A percentile compares a stretch with the other conserved stretches of the same genome.
phyloP scores from a whole-genome alignment of 2,329 filamentous ascomycete species.

The Colletotrichum somersetense region DNA sequence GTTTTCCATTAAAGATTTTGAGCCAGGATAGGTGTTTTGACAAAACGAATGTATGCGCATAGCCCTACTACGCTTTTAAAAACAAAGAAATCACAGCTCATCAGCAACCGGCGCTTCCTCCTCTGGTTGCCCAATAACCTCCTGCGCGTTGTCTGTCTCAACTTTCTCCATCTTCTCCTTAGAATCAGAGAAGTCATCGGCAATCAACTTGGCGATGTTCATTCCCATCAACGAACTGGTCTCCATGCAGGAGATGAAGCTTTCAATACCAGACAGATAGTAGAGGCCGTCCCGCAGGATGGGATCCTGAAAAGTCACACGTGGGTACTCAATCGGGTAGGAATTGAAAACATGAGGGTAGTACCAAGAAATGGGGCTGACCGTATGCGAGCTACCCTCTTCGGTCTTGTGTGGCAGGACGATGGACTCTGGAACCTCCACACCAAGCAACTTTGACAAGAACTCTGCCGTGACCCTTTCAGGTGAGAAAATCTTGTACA shows the following conservation, averaged over 20 bases:
- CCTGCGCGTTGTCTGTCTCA: slow-evolving; percentile 20
- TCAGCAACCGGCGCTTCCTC: slow-evolving; percentile 38
- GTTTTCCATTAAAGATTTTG: too few relatives aligned
- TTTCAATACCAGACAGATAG: slow-evolving; percentile 84
- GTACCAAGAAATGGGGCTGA: slow-evolving; percentile 78
- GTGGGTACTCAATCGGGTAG: slow-evolving; percentile 87
- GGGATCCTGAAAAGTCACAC: slow-evolving; percentile 88
- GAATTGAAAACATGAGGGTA: slow-evolving; percentile 83
- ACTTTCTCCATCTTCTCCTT: slow-evolving; percentile 23
- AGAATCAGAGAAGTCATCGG: slow-evolving; percentile 63
- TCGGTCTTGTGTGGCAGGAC: slow-evolving; percentile 48
- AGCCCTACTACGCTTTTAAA: background rate
- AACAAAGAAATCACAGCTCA: slow-evolving; percentile 38
- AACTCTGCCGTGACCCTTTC: slow-evolving; percentile 65
- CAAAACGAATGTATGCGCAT: background rate
- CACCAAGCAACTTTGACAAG: slow-evolving; percentile 65
- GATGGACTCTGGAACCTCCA: slow-evolving; percentile 59
- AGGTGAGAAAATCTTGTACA: slow-evolving; percentile 77
- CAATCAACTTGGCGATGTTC: slow-evolving; percentile 81
- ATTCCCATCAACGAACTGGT: slow-evolving; percentile 92
- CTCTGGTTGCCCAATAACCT: slow-evolving; percentile 36
- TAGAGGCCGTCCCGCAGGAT: slow-evolving; percentile 76
- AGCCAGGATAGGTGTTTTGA: background rate
- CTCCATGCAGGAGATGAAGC: slow-evolving; percentile 98
- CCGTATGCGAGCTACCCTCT: slow-evolving; percentile 40